phyloP scores from a whole-genome alignment of 2,329 filamentous ascomycete species.

The Sporothrix sp. region DNA sequence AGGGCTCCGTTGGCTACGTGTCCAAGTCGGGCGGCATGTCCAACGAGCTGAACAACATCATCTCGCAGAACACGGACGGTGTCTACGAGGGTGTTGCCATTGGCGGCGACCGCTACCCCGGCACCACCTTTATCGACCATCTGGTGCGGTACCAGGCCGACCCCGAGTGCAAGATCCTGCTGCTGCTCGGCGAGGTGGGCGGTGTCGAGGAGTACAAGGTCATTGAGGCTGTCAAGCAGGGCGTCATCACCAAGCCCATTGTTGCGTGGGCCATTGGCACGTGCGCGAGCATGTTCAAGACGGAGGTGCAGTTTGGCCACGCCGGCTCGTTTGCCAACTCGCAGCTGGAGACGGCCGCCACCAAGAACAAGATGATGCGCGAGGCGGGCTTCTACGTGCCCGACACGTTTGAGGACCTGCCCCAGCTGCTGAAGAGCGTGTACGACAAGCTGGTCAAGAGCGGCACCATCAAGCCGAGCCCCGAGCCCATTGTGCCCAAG shows the following conservation, averaged over 20 bases:
- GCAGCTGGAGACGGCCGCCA: conserved; percentile 89
- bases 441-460: conserved; percentile 82
- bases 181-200: conserved; percentile 95
- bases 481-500: conserved; percentile 92
- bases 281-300: conserved; percentile 99
- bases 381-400: conserved; percentile 92
- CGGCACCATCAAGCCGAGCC: conserved; percentile 73
- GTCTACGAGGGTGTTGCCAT: conserved; percentile 99
- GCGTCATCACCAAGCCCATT: conserved; percentile 93
- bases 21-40: conserved; percentile 99
- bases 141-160: conserved; percentile 93
- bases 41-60: conserved; percentile 99
- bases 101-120: conserved; percentile 96
- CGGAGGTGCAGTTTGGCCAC: conserved; percentile 98
- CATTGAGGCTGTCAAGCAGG: conserved; percentile 93
- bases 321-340: conserved; percentile 99
- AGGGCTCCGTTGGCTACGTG: conserved; percentile 96
- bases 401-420: conserved; percentile 94
- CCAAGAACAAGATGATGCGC: conserved; percentile 95
- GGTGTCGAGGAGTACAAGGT: conserved; percentile 99
- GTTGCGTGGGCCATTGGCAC: conserved; percentile 99
- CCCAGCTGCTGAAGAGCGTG: conserved; percentile 62
- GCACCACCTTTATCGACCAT: conserved; percentile 99
- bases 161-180: conserved; percentile 92
- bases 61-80: conserved; percentile 91